phyloP scores from a whole-genome alignment of 768 basidiomycete genomes.

The Lactifluus hygrophoroides region DNA sequence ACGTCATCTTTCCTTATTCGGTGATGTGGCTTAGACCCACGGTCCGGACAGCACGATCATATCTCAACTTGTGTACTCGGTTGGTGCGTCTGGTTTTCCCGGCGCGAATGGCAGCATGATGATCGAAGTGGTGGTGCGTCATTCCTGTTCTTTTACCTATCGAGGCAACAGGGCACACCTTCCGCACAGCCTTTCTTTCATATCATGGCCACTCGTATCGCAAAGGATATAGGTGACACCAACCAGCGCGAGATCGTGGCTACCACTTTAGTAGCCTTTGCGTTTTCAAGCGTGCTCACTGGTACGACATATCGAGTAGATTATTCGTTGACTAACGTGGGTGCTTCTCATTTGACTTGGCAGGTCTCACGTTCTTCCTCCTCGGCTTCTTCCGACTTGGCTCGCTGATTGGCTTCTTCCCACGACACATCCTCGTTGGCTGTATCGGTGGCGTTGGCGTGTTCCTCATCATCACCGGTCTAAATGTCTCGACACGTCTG shows the following conservation, averaged over 20 bases:
- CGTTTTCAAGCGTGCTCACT: slow-evolving; percentile 80
- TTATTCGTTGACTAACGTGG: slow-evolving; percentile 1
- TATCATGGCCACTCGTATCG: slow-evolving; percentile 74
- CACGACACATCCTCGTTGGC: slow-evolving; percentile 93
- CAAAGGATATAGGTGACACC: slow-evolving; percentile 59
- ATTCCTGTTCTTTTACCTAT: background rate
- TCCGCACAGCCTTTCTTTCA: slow-evolving; percentile 87
- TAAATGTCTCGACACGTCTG: slow-evolving; percentile 79
- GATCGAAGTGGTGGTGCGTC: slow-evolving; percentile 86
- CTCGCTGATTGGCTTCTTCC: slow-evolving; percentile 88
- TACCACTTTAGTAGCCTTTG: slow-evolving; percentile 84
- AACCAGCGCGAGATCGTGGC: slow-evolving; percentile 69
- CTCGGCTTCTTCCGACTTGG: slow-evolving; percentile 80
- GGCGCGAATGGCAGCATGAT: slow-evolving; percentile 95
- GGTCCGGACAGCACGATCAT: slow-evolving; percentile 47
- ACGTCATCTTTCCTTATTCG: slow-evolving; percentile 23
- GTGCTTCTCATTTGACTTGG: background rate
- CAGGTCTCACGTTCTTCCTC: slow-evolving; percentile 76
- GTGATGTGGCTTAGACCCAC: background rate
- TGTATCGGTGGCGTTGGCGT: slow-evolving; percentile 95
- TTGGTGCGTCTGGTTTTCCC: slow-evolving; percentile 83
- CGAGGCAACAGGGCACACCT: background rate
- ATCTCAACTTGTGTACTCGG: slow-evolving; percentile 75
- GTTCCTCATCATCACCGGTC: slow-evolving; percentile 83
- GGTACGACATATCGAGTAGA: slow-evolving; percentile 36